These are phyloP conservation scores for Coniochaeta ligniaria DNA, from an alignment of 2,329 filamentous ascomycete species.

Conservation along the genomic window DNA sequence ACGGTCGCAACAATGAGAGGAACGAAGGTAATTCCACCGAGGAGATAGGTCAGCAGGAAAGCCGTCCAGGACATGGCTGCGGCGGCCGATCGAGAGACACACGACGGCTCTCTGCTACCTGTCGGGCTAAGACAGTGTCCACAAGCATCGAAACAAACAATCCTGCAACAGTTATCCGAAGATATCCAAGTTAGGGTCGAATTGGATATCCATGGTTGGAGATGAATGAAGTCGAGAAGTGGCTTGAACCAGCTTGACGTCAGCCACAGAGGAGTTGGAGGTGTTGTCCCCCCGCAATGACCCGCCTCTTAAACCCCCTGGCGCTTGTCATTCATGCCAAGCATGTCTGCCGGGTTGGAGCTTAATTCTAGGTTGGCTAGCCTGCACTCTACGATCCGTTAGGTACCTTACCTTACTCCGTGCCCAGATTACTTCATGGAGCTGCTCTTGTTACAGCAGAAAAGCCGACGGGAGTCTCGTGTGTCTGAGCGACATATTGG, in stretches of 20 bases:
- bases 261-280: not conserved
- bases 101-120: conserved; percentile 3
- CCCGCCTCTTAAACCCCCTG: too few species aligned
- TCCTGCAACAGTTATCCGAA: not conserved
- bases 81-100: not conserved
- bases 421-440: too few species aligned
- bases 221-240: not conserved
- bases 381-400: too few species aligned
- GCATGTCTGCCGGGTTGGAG: too few species aligned
- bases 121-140: not conserved
- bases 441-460: too few species aligned
- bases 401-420: too few species aligned
- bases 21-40: conserved; percentile 84
- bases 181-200: not conserved
- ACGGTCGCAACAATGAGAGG: conserved; percentile 60
- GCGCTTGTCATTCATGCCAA: too few species aligned
- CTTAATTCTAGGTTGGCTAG: too few species aligned
- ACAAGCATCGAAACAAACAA: not conserved
- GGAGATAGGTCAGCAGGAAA: conserved; percentile 69
- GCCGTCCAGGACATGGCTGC: conserved; percentile 42
- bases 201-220: not conserved
- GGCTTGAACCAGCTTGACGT: conserved; percentile 1
- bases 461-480: too few species aligned
- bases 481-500: too few species aligned
- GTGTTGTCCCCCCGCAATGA: not conserved